Evolutionary conservation across 1,284 basidiomycete genomes (phyloP), one percentile per base, ranked within the genome.

Genomic region (Sanguinoderma infundibulare): DNA sequence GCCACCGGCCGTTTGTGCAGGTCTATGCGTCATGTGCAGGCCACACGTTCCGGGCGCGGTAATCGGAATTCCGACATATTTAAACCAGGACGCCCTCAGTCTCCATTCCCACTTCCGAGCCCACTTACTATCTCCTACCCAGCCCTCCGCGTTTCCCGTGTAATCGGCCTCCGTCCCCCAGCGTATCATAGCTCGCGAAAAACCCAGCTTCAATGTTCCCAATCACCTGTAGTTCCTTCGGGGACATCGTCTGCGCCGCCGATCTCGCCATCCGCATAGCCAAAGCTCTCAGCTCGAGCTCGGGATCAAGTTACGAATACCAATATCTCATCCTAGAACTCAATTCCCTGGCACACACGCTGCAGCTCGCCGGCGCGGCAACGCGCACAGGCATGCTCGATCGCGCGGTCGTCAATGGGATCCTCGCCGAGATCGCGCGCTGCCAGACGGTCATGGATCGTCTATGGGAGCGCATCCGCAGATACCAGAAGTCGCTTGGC

Each of bases 291-390:
- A 47, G 54, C n/a, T 34, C 42, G 14, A 56, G 54, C 26, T 20
- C 44, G 5, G 54, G 42, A 17, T 56, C 54, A 8, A 26, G 40
- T 20, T 56, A 47, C 44, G 30, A 56, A 22, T 56, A 56, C 36
- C 42, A 56, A 30, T 47, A 49, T 22, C 54, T 47, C 32, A 38
- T 56, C 22, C 42, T 47, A 34, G 54, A 56, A 26, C 46, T 56
- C 28, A 26, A 38, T 32, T 22, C 32, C 9, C 42, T 46, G 6
- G 30, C 54, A 20, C 36, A 56, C 54, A 42, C 24, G 10, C 54
- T 56, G 26, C 28, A 47, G 42, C 54, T 44, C 9, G 40, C 53
- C 5, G 40, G 46, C 9, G 20, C 42, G 12, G 44, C 54, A 2
- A 49, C 46, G 22, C 42, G 24, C 32, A 47, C 54, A 22, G 35